These are phyloP conservation scores for Cardamine occulta DNA, from an alignment of 345 rosid species.

Conservation along the genomic window DNA sequence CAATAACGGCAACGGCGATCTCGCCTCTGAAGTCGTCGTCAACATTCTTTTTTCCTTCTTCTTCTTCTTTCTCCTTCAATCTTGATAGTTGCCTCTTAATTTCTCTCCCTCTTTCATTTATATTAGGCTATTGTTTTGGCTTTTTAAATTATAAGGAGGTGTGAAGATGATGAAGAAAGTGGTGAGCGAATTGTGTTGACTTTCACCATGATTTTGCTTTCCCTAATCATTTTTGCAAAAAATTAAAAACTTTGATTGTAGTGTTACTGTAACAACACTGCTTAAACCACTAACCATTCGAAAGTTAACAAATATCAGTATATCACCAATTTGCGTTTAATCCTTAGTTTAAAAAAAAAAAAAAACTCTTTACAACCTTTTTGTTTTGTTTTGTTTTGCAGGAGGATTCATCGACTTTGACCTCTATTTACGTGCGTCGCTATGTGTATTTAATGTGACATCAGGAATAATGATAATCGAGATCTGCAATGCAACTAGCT, in stretches of 20 bases:
- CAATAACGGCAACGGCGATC: slow-evolving; percentile 55
- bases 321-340: background rate
- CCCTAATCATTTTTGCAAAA: background rate
- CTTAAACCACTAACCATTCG: background rate
- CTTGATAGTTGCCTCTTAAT: background rate
- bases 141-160: background rate
- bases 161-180: slow-evolving; percentile 12
- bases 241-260: background rate
- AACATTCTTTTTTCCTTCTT: slow-evolving; percentile 38
- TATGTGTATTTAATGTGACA: slow-evolving; percentile 25
- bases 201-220: background rate
- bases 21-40: slow-evolving; percentile 44
- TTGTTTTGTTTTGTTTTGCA: background rate
- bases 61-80: background rate
- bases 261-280: background rate
- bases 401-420: slow-evolving; percentile 1
- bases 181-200: slow-evolving; percentile 28
- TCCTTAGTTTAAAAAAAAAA: background rate
- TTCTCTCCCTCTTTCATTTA: slow-evolving; percentile 13
- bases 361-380: background rate
- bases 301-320: background rate
- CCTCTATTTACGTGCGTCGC: background rate
- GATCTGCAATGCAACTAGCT: slow-evolving; percentile 18
- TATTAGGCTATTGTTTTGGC: background rate
- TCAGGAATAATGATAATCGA: slow-evolving; percentile 12